phyloP scores from a whole-genome alignment of 208 protist species.

The Crithidia sp. region DNA sequence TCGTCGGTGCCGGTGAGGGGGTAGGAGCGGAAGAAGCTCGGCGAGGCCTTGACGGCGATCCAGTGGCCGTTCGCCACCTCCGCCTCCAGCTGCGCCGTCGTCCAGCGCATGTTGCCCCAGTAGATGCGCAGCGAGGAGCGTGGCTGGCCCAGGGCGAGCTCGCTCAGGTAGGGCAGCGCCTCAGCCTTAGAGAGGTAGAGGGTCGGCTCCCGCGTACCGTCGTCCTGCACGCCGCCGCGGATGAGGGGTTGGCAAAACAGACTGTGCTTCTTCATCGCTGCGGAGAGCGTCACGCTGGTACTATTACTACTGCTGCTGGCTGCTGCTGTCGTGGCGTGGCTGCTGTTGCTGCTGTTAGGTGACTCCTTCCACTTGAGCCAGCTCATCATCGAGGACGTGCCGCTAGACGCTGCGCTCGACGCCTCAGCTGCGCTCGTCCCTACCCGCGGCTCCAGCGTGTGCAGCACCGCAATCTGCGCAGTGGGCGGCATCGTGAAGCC shows the following conservation, averaged over 20 bases:
- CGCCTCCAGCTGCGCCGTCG: constrained; percentile 70
- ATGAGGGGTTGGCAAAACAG: constrained; percentile 74
- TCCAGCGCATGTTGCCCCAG: constrained; percentile 87
- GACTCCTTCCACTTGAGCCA: constrained; percentile 67
- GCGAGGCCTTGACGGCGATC: constrained; percentile 81
- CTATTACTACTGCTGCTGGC: neutral
- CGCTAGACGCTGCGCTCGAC: neutral
- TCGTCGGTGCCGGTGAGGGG: constrained; percentile 28
- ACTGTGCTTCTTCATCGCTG: constrained; percentile 29
- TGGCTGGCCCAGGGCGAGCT: constrained; percentile 67
- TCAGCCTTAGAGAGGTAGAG: constrained; percentile 84
- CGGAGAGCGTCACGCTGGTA: constrained; percentile 2
- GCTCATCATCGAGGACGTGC: constrained; percentile 35
- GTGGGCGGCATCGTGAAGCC: constrained; percentile 89
- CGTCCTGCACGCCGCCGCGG: constrained; percentile 41
- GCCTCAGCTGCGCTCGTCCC: neutral
- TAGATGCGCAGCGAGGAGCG: constrained; percentile 83
- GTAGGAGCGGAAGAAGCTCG: constrained; percentile 82
- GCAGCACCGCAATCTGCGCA: constrained; percentile 76
- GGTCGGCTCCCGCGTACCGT: constrained; percentile 73
- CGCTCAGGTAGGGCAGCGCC: constrained; percentile 78
- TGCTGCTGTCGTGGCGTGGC: neutral
- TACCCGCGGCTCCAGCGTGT: constrained; percentile 65
- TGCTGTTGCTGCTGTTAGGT: neutral
- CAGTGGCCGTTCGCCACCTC: constrained; percentile 88